Evolutionary conservation across 2,329 filamentous ascomycete species (phyloP).

Genomic region (Penicillium sclerotigenum): DNA sequence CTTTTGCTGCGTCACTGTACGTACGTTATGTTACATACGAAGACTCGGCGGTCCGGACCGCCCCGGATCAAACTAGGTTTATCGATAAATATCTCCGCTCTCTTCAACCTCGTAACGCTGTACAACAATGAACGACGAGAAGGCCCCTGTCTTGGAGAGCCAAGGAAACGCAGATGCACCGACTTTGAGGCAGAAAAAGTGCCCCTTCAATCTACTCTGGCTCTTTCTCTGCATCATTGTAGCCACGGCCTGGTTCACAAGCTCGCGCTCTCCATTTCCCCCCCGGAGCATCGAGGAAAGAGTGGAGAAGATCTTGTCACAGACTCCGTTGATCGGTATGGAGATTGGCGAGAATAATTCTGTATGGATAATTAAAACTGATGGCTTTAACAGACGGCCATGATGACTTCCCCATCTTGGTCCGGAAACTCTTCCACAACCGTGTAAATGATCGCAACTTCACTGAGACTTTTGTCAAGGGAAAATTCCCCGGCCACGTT

Average conservation of each 20-base stretch:
- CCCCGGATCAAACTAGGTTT: no score
- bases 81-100: no score
- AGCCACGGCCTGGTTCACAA: constrained; percentile 14
- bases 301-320: constrained; percentile 44
- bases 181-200: not conserved
- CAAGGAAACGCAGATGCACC: not conserved
- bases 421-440: constrained; percentile 67
- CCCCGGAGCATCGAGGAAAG: constrained; percentile 34
- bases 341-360: not conserved
- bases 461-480: constrained; percentile 68
- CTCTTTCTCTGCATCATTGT: constrained; percentile 11
- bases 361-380: not conserved
- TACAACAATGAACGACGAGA: not conserved
- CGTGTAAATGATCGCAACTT: constrained; percentile 74
- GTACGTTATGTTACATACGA: no score
- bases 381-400: constrained; percentile 66
- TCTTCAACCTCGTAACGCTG: not conserved
- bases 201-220: constrained; percentile 1
- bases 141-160: not conserved
- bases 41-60: no score
- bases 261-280: constrained; percentile 8
- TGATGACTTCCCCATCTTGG: constrained; percentile 75
- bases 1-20: no score
- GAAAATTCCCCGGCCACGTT: constrained; percentile 66
- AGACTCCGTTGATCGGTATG: constrained; percentile 51